Percentiles rank a stretch among this genome's conserved stretches.
Evolutionary conservation across 208 protist species (phyloP).

Genomic region (Trypanosomatidae sp.): DNA sequence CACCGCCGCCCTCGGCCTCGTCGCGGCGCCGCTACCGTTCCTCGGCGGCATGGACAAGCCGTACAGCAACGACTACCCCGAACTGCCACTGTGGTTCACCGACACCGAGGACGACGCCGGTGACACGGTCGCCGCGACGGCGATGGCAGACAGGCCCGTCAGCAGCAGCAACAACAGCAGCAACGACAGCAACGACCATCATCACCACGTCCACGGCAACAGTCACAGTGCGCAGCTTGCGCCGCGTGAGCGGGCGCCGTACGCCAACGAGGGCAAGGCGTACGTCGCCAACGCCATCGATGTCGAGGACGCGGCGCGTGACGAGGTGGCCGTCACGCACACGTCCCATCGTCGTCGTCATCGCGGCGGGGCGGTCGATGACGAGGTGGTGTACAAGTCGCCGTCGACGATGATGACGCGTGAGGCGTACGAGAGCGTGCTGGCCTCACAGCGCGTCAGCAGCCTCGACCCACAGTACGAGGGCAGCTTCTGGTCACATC

Average conservation of each 20-base stretch:
- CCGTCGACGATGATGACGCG: constrained; percentile 16
- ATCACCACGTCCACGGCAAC: not conserved
- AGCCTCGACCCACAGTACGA: constrained; percentile 41
- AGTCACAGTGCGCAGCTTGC: not conserved
- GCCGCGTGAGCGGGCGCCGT: not conserved
- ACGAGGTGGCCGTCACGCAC: not conserved
- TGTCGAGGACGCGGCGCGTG: not conserved
- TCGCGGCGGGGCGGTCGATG: not conserved
- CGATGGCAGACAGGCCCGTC: not conserved
- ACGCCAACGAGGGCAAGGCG: no score
- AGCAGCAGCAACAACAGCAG: constrained; percentile 1
- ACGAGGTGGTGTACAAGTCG: constrained; percentile 3
- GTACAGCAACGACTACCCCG: constrained; percentile 13
- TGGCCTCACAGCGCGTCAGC: constrained; percentile 9
- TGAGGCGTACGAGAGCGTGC: no score
- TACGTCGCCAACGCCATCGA: not conserved
- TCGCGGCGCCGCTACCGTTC: constrained; percentile 17
- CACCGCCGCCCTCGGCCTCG: constrained; percentile 9
- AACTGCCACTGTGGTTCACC: constrained; percentile 1
- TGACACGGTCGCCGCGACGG: constrained; percentile 2
- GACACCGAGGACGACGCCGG: constrained; percentile 6
- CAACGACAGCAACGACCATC: not conserved
- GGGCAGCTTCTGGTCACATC: constrained; percentile 27
- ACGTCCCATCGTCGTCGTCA: not conserved
- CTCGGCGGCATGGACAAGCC: constrained; percentile 32